Base-by-base conservation (phyloP, 2,329 filamentous ascomycete genomes). In the Polytolypa hystricis region DNA sequence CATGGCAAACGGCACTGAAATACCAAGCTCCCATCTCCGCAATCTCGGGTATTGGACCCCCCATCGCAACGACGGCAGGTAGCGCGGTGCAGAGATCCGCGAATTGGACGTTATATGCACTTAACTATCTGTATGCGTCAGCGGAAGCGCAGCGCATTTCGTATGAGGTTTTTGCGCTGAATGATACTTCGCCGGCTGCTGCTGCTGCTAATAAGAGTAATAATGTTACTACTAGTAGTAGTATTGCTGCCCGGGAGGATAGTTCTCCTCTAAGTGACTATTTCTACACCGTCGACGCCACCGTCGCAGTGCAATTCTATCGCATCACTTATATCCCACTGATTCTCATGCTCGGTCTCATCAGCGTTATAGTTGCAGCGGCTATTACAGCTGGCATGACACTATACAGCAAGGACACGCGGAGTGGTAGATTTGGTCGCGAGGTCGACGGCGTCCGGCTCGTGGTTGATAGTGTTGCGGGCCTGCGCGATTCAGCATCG, bases 281-380 rank as follows among this genome's bases (percentile, higher is more conserved):
- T n/a, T 38, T 37, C 19, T 11, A 36, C 40, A 9, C 35, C 3
- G 44, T 46, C 4, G 12, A 18, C 1, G 38, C 20, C 11, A 29
- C 37, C 5, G 23, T 14, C 15, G 30, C 23, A 10, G 23, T 21
- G 12, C 28, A 39, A 6, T 30, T 21, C 9, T 47, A 46, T 29
- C 42, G 42, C 17, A 46, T 47, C 21, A 47, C 44, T 7, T 42
- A 44, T 16, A 43, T 47, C 4, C 45, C 44, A 7, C 30, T 30
- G 15, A 39, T 47, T 6, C 19, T 47, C 11, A 12, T 47, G 2
- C 10, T 43, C 4, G 43, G 35, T 19, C 25, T 38, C n/a, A 14
- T 4, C 4, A 20, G 35, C 35, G 26, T 38, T 15, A 16, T 38
- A 14, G 16, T 15, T 21, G 35, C 30, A 10, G 27, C 28, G 4